Evolutionary conservation across 169 alveolate species (phyloP), one percentile per base, ranked within the genome.

Genomic region (Plasmodium gallinaceum): DNA sequence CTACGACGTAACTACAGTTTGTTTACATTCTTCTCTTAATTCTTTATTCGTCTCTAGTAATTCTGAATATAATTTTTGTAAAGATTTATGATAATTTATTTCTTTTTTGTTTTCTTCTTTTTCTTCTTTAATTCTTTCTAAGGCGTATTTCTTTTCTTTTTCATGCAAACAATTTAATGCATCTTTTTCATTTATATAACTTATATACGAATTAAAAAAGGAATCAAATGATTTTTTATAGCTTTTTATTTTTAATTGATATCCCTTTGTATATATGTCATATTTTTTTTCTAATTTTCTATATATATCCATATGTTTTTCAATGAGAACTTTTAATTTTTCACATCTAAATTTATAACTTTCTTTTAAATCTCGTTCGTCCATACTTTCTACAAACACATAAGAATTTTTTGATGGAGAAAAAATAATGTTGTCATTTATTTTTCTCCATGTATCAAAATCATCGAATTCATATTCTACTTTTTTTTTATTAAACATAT

Each of bases 61-160:
- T 18, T 83, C 86, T 7, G 74, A 65, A 58, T 92, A 92, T 14
- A 72, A n/a, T 22, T 72, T 61, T 80, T 92, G 95, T 22, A 92
- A 68, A 9, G 91, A 69, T 71, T 88, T 75, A 61, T 92, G 92
- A 12, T 73, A 61, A 32, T 75, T 87, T 51, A 72, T 88, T 68
- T 92, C 95, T 26, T 75, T 62, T 72, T 75, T 74, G 37, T 71
- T 87, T 52, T 74, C 83, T n/a, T 87, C 72, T 5, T 70, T 62
- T 26, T 83, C 68, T 18, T 92, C 71, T 54, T 70, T 52, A 20
- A 92, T 69, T 42, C 95, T 78, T 10, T 22, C 58, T 16, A 39
- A 32, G 45, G 83, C 92, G 12, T 83, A 43, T 7, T 10, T 42
- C 22, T 92, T 57, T 39, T 92, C 95, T 32, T 73, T 68, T 48